Evolutionary conservation across 805 yeast genomes (phyloP).

Genomic region (Wickerhamomyces hampshirensis): DNA sequence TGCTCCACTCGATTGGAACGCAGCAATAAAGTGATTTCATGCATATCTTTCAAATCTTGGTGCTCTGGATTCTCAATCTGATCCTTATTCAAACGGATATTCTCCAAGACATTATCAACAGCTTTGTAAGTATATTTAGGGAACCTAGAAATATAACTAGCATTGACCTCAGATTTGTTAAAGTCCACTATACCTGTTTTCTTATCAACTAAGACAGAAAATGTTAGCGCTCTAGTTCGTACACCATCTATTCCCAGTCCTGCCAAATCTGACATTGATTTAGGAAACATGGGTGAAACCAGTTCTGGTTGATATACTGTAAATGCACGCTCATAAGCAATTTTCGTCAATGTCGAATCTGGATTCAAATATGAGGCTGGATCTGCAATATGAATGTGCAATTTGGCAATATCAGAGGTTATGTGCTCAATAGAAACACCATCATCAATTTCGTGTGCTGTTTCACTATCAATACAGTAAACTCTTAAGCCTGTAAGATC

Average conservation of each 20-base stretch:
- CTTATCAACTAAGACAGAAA: slow-evolving; percentile 31
- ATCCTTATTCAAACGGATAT: slow-evolving; percentile 4
- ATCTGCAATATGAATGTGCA: slow-evolving; percentile 81
- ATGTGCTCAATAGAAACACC: slow-evolving; percentile 62
- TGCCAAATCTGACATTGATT: slow-evolving; percentile 41
- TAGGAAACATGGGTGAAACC: slow-evolving; percentile 68
- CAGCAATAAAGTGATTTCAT: slow-evolving; percentile 27
- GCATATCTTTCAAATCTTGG: slow-evolving; percentile 34
- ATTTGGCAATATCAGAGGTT: slow-evolving; percentile 29
- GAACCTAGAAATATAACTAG: slow-evolving; percentile 42
- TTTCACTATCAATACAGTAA: slow-evolving; percentile 77
- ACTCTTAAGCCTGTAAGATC: slow-evolving; percentile 46
- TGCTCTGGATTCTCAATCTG: slow-evolving; percentile 9
- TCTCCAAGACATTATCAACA: slow-evolving; percentile 48
- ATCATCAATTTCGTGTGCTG: slow-evolving; percentile 91
- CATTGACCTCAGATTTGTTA: slow-evolving; percentile 29
- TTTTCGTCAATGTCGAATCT: slow-evolving; percentile 33
- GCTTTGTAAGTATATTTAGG: slow-evolving; percentile 55
- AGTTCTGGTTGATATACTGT: slow-evolving; percentile 73
- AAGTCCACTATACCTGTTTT: slow-evolving; percentile 20
- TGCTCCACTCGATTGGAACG: slow-evolving; percentile 26
- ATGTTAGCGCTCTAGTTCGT: slow-evolving; percentile 44
- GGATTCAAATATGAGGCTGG: slow-evolving; percentile 62
- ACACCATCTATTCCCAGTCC: slow-evolving; percentile 43
- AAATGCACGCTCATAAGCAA: slow-evolving; percentile 56